These are phyloP conservation scores for Fusarium ramigenum DNA, from an alignment of 2,329 filamentous ascomycete species.

Conservation along the genomic window DNA sequence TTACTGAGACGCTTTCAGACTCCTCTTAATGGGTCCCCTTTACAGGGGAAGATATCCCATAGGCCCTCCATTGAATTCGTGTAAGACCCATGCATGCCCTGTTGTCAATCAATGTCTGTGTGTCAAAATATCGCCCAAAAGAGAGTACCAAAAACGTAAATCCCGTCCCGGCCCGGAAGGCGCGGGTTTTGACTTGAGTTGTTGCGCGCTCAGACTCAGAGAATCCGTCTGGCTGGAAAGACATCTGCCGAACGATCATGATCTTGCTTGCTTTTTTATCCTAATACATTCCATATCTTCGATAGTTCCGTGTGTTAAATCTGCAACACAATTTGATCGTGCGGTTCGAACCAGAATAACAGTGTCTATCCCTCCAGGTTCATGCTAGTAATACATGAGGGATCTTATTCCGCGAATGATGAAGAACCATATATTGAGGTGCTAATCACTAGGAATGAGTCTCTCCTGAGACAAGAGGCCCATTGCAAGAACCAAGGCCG, in stretches of 20 bases:
- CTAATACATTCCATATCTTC: neutral
- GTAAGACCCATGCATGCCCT: conserved; percentile 15
- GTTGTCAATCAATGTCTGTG: conserved; percentile 27
- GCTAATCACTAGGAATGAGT: neutral
- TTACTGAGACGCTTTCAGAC: conserved; percentile 1
- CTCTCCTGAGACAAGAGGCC: conserved; percentile 3
- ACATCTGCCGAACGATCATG: conserved; percentile 11
- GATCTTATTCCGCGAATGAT: neutral
- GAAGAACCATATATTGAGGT: neutral
- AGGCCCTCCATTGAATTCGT: conserved; percentile 2
- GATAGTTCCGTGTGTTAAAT: conserved; percentile 8
- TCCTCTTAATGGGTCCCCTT: neutral
- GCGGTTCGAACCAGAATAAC: neutral
- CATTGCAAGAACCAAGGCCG: conserved; percentile 1
- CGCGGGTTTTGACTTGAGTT: neutral
- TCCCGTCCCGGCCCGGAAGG: conserved; percentile 10
- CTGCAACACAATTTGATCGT: conserved; percentile 7
- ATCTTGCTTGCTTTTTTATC: conserved; percentile 5
- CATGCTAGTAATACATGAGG: conserved; percentile 2
- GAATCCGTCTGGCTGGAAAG: conserved; percentile 23
- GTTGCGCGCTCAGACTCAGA: conserved; percentile 36
- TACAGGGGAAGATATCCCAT: neutral
- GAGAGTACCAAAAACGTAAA: conserved; percentile 17
- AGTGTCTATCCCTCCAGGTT: neutral
- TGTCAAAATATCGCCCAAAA: conserved; percentile 12